Base-by-base conservation (phyloP, 192 early-diverging fungal species). In the Backusella sp. region DNA sequence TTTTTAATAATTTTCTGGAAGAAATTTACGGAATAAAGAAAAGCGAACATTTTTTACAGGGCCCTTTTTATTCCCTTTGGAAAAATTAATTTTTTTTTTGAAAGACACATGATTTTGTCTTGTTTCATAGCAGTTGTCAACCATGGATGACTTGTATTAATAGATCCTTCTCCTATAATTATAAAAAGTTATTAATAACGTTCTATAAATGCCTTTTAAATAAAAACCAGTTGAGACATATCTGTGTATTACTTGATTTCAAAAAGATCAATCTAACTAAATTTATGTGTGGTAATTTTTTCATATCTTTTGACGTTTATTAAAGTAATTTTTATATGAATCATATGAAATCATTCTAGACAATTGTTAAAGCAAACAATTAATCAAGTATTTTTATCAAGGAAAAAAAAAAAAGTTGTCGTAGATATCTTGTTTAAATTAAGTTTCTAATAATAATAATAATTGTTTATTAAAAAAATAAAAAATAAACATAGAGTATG, bases 51-150 rank as follows among this genome's bases (percentile, higher is more conserved):
- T 56, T 56, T 56, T 56, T 56, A 21, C 52, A 56, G 52, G 52
- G 52, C 17, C 52, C 52, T 44, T 70, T 70, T 70, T 44, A 44
- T 36, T 68, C 34, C 35, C 34, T 32, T 68, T 32, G 32, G 34
- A 36, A 68, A 68, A 68, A 68, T 7, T 35, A 8, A 68, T 32
- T 32, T 32, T 32, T 32, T 32, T 32, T 32, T 17, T 26, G 23
- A 37, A 37, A 37, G 35, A 19, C 35, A 68, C 35, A 68, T 37
- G 67, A 68, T 37, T 68, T 9, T 41, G 65, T 36, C 67, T 37
- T 68, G 67, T 68, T 68, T 68, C 35, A 8, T 68, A 39, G 67
- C 3, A 12, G 67, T 68, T 66, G 32, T 66, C 32, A 66, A 35
- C 1, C 14, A 28, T 14, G 0, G 17, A 35, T 34, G 19, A 32